These are phyloP conservation scores for Waltergamsia citrina DNA, from an alignment of 2,329 filamentous ascomycete species.

Conservation along the genomic window DNA sequence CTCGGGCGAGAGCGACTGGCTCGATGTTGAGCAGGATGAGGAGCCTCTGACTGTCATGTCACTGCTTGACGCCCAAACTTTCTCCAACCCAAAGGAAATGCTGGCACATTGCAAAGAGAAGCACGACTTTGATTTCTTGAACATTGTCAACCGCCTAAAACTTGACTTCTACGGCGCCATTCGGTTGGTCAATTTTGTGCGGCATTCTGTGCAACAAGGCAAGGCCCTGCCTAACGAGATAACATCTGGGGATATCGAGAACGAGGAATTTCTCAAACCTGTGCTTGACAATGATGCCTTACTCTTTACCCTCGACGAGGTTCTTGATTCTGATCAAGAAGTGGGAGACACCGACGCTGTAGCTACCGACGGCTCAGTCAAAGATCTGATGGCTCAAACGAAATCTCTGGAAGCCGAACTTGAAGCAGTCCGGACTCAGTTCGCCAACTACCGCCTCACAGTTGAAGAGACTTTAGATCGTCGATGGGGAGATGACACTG, in stretches of 20 bases:
- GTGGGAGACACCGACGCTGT: slow-evolving; percentile 6
- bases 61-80: slow-evolving; percentile 57
- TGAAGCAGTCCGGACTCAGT: slow-evolving; percentile 48
- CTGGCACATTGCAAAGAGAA: slow-evolving; percentile 58
- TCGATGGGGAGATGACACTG: slow-evolving; percentile 49
- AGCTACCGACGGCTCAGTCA: slow-evolving; percentile 11
- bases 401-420: slow-evolving; percentile 51
- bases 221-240: slow-evolving; percentile 46
- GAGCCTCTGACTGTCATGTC: slow-evolving; percentile 54
- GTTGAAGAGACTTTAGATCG: slow-evolving; percentile 59
- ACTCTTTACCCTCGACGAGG: slow-evolving; percentile 77
- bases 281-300: slow-evolving; percentile 83
- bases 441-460: slow-evolving; percentile 53
- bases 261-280: slow-evolving; percentile 75
- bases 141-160: slow-evolving; percentile 42
- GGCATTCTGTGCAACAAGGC: slow-evolving; percentile 33
- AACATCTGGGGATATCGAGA: slow-evolving; percentile 52
- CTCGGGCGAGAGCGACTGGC: slow-evolving; percentile 38
- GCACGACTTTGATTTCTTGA: slow-evolving; percentile 57
- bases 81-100: slow-evolving; percentile 56
- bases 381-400: slow-evolving; percentile 38
- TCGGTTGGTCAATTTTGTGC: slow-evolving; percentile 65
- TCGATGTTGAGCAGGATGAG: slow-evolving; percentile 52
- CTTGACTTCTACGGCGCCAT: slow-evolving; percentile 67
- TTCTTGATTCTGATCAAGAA: slow-evolving; percentile 32